A percentile compares a stretch with the other conserved stretches of the same genome.
These are phyloP conservation scores for Plasmodium inui DNA, from an alignment of 169 alveolate species.

Conservation along the genomic window DNA sequence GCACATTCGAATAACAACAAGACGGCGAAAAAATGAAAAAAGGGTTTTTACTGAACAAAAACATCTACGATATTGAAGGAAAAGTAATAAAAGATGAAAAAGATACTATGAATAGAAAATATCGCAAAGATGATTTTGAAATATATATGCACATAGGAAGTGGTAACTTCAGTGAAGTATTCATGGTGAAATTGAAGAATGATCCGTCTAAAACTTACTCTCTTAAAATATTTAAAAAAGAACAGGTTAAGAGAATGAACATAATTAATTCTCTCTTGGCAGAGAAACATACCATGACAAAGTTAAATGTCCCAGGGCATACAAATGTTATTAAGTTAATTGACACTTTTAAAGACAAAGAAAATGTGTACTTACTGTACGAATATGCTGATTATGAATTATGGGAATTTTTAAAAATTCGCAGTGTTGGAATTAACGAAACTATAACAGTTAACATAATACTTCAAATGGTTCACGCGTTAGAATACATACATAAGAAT, in stretches of 20 bases:
- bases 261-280: slow-evolving; percentile 80
- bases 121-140: slow-evolving; percentile 83
- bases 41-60: slow-evolving; percentile 66
- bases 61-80: slow-evolving; percentile 59
- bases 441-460: slow-evolving; percentile 79
- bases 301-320: slow-evolving; percentile 86
- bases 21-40: slow-evolving; percentile 56
- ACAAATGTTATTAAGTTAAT: slow-evolving; percentile 83
- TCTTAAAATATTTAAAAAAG: slow-evolving; percentile 87
- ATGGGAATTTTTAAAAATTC: slow-evolving; percentile 85
- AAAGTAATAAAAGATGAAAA: slow-evolving; percentile 43
- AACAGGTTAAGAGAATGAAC: slow-evolving; percentile 77
- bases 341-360: slow-evolving; percentile 86
- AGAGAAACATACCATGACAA: slow-evolving; percentile 83
- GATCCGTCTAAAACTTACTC: slow-evolving; percentile 82
- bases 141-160: slow-evolving; percentile 85
- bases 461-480: slow-evolving; percentile 86
- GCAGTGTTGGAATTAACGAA: slow-evolving; percentile 81
- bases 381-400: slow-evolving; percentile 87
- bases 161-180: slow-evolving; percentile 87
- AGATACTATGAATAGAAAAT: slow-evolving; percentile 37
- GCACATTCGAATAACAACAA: background rate
- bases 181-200: slow-evolving; percentile 85
- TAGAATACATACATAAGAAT: slow-evolving; percentile 93
- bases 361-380: slow-evolving; percentile 84